Evolutionary conservation across 495 filamentous ascomycete species (phyloP).

Genomic region (Penicillium desertorum): DNA sequence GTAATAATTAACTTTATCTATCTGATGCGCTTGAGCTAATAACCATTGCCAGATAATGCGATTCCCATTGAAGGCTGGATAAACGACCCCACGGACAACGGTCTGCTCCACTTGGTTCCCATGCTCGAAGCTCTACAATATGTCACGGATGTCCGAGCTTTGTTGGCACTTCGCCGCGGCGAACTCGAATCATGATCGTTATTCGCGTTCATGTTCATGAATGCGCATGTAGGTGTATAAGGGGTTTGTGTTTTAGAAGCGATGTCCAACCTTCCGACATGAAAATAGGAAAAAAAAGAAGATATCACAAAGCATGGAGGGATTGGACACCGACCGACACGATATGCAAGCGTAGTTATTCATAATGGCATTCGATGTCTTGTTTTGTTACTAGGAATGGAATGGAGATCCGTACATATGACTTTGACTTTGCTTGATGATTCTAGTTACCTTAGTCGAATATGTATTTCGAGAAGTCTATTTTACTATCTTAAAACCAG

Average conservation of each 20-base stretch:
- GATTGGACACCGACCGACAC: background rate
- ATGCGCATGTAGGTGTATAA: constrained; percentile 25
- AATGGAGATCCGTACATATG: constrained; percentile 9
- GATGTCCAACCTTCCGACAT: constrained; percentile 16
- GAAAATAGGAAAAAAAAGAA: constrained; percentile 8
- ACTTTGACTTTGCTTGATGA: background rate
- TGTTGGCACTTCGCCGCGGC: constrained; percentile 83
- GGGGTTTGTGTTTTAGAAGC: constrained; percentile 23
- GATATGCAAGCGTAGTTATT: constrained; percentile 14
- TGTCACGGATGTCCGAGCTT: constrained; percentile 87
- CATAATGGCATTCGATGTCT: constrained; percentile 11
- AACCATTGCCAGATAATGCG: constrained; percentile 27
- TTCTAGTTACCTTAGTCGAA: background rate
- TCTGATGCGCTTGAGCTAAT: constrained; percentile 20
- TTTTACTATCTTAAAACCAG: constrained; percentile 31
- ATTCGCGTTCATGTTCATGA: constrained; percentile 18
- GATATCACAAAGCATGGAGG: background rate
- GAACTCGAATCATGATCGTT: constrained; percentile 55
- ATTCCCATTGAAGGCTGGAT: constrained; percentile 45
- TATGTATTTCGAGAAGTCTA: constrained; percentile 16
- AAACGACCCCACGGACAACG: constrained; percentile 66
- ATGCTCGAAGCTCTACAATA: constrained; percentile 93
- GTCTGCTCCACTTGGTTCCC: constrained; percentile 88
- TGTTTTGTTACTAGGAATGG: constrained; percentile 4
- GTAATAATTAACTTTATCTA: constrained; percentile 41